phyloP scores from a whole-genome alignment of 768 basidiomycete genomes.

The Mycena polygramma region DNA sequence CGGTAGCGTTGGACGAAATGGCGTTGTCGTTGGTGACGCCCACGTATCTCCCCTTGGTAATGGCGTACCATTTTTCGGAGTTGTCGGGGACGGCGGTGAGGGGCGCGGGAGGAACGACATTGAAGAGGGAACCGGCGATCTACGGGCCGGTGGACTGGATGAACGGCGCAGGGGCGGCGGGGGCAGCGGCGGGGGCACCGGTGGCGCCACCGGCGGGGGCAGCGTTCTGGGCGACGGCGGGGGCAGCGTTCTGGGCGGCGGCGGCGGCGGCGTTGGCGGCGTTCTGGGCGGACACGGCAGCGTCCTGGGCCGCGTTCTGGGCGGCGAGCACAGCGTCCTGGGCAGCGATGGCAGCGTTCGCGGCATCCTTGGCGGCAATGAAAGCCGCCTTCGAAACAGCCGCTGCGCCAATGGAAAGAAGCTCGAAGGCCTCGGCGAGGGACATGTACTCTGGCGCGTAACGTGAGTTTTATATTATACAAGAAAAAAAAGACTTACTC shows the following conservation, averaged over 20 bases:
- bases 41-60: background rate
- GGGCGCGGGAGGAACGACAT: background rate
- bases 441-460: background rate
- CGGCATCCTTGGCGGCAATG: too few species aligned
- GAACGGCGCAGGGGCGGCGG: background rate
- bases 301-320: too few species aligned
- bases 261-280: background rate
- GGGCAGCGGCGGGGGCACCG: background rate
- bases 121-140: background rate
- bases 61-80: background rate
- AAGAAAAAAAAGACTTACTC: too few species aligned
- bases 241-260: background rate
- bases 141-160: background rate
- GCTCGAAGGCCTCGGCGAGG: background rate
- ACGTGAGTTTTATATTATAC: too few species aligned
- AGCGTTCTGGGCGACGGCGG: background rate
- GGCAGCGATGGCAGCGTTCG: too few species aligned
- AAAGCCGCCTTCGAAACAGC: too few species aligned
- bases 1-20: background rate
- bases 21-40: background rate
- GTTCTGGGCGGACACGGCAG: too few species aligned
- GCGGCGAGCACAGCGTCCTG: too few species aligned
- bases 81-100: constrained; percentile 3
- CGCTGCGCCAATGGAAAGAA: background rate
- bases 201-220: background rate